phyloP scores from a whole-genome alignment of 345 rosid species.

The Rhodomyrtus tomentosa region DNA sequence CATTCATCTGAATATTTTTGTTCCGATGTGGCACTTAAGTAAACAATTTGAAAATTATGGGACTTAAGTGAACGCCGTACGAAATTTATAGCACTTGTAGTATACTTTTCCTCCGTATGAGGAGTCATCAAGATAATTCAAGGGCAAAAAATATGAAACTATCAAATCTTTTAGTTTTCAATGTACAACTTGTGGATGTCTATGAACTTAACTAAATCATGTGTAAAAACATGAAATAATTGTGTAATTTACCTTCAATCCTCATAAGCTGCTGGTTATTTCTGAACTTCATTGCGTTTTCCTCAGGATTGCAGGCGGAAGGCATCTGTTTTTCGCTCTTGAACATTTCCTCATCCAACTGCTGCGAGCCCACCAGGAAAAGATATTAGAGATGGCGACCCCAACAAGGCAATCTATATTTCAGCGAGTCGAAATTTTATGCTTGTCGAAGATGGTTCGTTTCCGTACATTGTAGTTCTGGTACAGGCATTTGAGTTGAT shows the following conservation, averaged over 20 bases:
- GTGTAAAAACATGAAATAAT: not conserved
- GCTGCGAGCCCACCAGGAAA: constrained; percentile 4
- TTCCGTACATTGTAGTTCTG: constrained; percentile 27
- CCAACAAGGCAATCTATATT: not conserved
- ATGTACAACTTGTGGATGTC: not conserved
- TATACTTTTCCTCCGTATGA: too few relatives aligned
- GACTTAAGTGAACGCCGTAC: too few relatives aligned
- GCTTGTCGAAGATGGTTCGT: not conserved
- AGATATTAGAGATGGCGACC: not conserved
- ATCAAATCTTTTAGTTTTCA: not conserved
- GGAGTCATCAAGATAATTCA: not conserved
- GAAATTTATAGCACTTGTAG: too few relatives aligned
- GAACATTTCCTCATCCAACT: constrained; percentile 5
- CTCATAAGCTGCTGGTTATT: constrained; percentile 21
- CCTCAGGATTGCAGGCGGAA: constrained; percentile 4
- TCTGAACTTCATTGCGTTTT: constrained; percentile 4
- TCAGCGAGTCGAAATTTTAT: not conserved
- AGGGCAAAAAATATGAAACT: not conserved
- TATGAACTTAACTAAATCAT: not conserved
- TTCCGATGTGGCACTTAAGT: too few relatives aligned
- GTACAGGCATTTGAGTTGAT: constrained; percentile 22
- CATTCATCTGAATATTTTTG: too few relatives aligned
- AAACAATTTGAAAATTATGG: too few relatives aligned
- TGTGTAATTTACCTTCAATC: constrained; percentile 36
- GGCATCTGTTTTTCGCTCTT: constrained; percentile 1